Evolutionary conservation across 140 eudicot species (phyloP).

Genomic region (Cichorium intybus): DNA sequence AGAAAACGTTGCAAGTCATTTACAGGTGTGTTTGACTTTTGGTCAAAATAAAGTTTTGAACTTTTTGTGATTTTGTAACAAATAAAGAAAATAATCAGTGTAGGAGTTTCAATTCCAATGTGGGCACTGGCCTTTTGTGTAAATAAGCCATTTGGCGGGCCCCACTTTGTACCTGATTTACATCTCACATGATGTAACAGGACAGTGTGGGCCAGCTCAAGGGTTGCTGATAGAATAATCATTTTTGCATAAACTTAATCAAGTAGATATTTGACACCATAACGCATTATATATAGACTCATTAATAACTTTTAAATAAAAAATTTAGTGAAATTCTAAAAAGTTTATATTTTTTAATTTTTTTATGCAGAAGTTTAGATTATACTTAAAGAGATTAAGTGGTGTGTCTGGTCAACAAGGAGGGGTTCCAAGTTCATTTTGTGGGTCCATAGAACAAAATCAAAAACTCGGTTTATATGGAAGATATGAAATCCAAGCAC

Average conservation of each 20-base stretch:
- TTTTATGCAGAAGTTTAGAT: conserved; percentile 69
- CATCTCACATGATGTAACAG: background rate
- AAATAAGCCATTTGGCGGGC: no score
- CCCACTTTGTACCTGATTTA: background rate
- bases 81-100: no score
- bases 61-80: background rate
- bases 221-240: background rate
- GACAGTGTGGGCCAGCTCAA: no score
- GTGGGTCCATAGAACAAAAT: conserved; percentile 53
- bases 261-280: background rate
- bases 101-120: no score
- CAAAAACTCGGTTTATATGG: conserved; percentile 45
- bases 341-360: background rate
- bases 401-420: conserved; percentile 64
- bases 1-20: conserved; percentile 90
- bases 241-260: background rate
- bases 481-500: conserved; percentile 63
- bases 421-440: conserved; percentile 50
- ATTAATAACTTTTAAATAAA: background rate
- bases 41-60: no score
- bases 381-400: conserved; percentile 72
- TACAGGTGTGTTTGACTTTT: conserved; percentile 46
- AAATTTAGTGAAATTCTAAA: background rate
- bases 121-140: no score
- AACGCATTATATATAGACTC: background rate